Base-by-base conservation (phyloP, 495 filamentous ascomycete species). In the Paragyromitra xinjiangensis region DNA sequence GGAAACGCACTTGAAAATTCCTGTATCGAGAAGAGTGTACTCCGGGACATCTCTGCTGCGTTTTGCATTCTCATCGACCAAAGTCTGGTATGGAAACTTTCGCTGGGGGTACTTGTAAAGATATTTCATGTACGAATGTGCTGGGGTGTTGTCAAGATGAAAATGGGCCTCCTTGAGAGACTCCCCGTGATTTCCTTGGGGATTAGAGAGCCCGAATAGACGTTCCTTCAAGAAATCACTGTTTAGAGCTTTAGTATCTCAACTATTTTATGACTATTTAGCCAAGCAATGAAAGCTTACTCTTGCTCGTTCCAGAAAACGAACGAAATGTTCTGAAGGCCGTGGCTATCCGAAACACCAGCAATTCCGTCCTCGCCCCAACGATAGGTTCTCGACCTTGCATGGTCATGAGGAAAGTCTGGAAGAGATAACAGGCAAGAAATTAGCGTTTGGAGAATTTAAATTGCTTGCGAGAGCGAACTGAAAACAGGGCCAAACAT, bases 361-460 rank as follows among this genome's bases (percentile, higher is more conserved):
- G 94, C 95, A 85, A 98, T 98, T 66, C 95, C 95, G 82, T 98
- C 95, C 81, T 98, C 95, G 72, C 95, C 95, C 95, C 95, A 98
- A 72, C 95, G 89, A 83, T 92, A 98, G 59, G 92, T 88, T 82
- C 95, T 88, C 55, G 93, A 94, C 79, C 93, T 89, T 26, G 95
- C 92, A 84, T 95, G 90, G 75, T 97, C 95, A 84, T 98, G 94
- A 8, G 93, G 89, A 83, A 98, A 98, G 86, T 98, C 92, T 96
- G 64, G 19, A 66, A 24, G 37, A 11, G 37, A 59, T 51, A 16
- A 6, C 4, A 39, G 55, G 11, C 29, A 16, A 51, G 22, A 76
- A 64, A 42, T 71, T 2, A 64, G 26, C n/a, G 61, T 61, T 22
- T n/a, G 9, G 26, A 14, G 34, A 3, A 34, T 34, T 19, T 34